A percentile compares a stretch with the other conserved stretches of the same genome.
phyloP scores from a whole-genome alignment of 768 basidiomycete species.

The Russula sp. region DNA sequence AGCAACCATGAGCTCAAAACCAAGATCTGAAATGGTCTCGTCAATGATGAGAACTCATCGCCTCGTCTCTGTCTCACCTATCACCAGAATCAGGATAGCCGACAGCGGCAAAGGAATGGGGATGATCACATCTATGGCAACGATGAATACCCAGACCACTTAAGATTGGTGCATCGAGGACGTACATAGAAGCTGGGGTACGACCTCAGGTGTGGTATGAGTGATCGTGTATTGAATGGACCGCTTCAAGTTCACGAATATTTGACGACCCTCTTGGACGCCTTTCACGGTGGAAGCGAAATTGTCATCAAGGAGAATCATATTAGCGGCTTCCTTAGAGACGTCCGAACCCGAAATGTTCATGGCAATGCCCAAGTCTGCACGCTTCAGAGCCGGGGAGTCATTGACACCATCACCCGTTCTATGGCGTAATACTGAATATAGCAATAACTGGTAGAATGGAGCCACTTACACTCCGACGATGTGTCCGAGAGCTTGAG shows the following conservation, averaged over 20 bases:
- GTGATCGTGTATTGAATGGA: constrained; percentile 64
- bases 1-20: constrained; percentile 60
- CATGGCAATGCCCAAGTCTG: constrained; percentile 69
- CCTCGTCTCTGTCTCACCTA: constrained; percentile 36
- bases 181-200: constrained; percentile 59
- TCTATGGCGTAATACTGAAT: constrained; percentile 27
- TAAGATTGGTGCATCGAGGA: not conserved
- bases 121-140: constrained; percentile 49
- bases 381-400: constrained; percentile 64
- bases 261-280: constrained; percentile 60
- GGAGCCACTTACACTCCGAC: constrained; percentile 53
- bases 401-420: constrained; percentile 72
- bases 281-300: constrained; percentile 70
- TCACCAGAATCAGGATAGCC: constrained; percentile 64
- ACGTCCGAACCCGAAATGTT: constrained; percentile 69
- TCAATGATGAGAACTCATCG: not conserved
- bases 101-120: constrained; percentile 60
- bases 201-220: constrained; percentile 63
- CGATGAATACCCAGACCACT: not conserved
- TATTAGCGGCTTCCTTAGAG: constrained; percentile 67
- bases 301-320: constrained; percentile 67
- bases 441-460: not conserved
- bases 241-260: constrained; percentile 63
- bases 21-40: constrained; percentile 43
- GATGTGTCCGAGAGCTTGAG: constrained; percentile 62